These are phyloP conservation scores for Aspergillus pseudoterreus DNA, from an alignment of 2,329 filamentous ascomycete genomes.

Conservation along the genomic window DNA sequence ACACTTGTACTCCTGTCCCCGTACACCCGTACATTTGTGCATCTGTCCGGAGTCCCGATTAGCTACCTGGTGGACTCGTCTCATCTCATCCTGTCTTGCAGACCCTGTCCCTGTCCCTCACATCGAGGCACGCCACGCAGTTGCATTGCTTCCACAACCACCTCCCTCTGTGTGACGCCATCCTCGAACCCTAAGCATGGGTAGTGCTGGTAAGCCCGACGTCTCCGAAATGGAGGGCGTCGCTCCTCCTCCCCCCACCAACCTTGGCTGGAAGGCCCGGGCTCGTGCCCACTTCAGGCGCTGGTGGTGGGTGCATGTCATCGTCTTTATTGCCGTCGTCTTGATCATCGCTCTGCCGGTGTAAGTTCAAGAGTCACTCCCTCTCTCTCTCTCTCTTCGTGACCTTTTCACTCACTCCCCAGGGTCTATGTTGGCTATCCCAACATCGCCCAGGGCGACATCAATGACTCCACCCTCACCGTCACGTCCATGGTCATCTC, in stretches of 20 bases:
- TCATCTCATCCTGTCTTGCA: too few relatives aligned
- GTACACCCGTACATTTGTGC: too few relatives aligned
- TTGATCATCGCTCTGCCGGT: conserved; percentile 55
- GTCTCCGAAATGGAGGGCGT: conserved; percentile 17
- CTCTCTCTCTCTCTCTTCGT: background rate
- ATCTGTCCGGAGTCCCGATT: too few relatives aligned
- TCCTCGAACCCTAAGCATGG: background rate
- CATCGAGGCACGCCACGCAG: too few relatives aligned
- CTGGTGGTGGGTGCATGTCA: conserved; percentile 54
- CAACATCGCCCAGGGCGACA: conserved; percentile 52
- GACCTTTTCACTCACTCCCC: background rate
- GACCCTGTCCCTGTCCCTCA: too few relatives aligned
- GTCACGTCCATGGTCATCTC: conserved; percentile 51
- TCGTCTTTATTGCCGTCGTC: conserved; percentile 49
- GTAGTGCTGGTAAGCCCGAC: conserved; percentile 22
- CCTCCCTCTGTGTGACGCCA: background rate
- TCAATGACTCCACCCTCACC: conserved; percentile 51
- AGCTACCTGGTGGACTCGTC: too few relatives aligned
- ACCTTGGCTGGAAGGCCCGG: conserved; percentile 23
- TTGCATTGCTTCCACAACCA: too few relatives aligned
- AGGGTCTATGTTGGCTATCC: conserved; percentile 59
- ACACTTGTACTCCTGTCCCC: too few relatives aligned
- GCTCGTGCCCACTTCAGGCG: conserved; percentile 35
- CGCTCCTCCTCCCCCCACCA: conserved; percentile 4
- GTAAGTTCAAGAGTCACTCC: conserved; percentile 30